These are phyloP conservation scores for Dacryopinax primogenitus DNA, from an alignment of 768 basidiomycete species.

Conservation along the genomic window DNA sequence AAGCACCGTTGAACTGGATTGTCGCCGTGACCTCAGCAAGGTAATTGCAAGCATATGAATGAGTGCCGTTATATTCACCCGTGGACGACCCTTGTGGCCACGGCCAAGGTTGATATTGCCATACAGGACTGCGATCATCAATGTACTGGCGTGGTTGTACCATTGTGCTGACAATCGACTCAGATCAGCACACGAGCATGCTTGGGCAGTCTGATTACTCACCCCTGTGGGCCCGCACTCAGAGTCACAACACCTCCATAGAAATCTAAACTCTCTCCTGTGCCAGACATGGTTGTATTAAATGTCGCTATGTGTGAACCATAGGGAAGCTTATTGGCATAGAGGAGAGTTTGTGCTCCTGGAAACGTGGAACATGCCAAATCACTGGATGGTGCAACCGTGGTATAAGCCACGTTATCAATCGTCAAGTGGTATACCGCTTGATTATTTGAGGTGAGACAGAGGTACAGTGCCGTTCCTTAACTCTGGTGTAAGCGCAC, in stretches of 20 bases:
- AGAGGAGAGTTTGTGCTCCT: background rate
- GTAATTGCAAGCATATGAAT: background rate
- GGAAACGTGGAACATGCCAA: background rate
- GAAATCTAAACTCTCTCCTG: background rate
- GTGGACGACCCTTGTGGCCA: background rate
- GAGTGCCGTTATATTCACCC: background rate
- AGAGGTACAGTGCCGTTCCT: background rate
- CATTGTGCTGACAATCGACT: background rate
- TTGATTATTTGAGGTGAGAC: background rate
- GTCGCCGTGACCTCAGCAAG: background rate
- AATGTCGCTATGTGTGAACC: background rate
- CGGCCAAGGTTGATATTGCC: background rate
- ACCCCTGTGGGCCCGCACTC: background rate
- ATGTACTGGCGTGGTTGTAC: background rate
- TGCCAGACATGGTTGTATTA: background rate
- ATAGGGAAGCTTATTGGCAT: background rate
- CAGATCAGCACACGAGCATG: background rate
- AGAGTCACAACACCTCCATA: background rate
- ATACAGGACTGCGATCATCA: background rate
- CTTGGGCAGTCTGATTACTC: background rate
- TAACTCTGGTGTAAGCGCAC: background rate
- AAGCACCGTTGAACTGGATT: background rate
- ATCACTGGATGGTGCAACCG: background rate
- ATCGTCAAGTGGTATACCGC: background rate
- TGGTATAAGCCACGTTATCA: background rate